Evolutionary conservation across 1,284 basidiomycete species (phyloP).

Genomic region (Wolfiporia cocos): DNA sequence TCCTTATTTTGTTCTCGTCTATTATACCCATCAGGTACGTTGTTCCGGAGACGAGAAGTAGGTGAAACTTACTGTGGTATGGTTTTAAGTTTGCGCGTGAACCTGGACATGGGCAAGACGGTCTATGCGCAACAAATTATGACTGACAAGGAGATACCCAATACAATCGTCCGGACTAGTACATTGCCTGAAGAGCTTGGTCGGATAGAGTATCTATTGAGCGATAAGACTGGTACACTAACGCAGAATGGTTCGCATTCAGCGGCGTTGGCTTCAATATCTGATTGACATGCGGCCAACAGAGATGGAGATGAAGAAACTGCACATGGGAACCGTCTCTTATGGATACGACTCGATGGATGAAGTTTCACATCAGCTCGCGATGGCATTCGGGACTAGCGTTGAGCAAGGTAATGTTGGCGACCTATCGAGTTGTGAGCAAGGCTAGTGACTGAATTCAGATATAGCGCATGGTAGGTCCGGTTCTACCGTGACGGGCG

Average conservation of each 20-base stretch:
- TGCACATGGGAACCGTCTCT: constrained; percentile 98
- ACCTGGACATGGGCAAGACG: constrained; percentile 99
- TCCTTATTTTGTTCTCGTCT: constrained; percentile 96
- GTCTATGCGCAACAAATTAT: constrained; percentile 96
- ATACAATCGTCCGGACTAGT: constrained; percentile 94
- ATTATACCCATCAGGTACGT: constrained; percentile 97
- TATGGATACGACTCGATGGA: constrained; percentile 98
- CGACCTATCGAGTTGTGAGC: neutral
- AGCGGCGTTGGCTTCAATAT: neutral
- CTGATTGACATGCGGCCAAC: neutral
- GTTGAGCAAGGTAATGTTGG: constrained; percentile 36
- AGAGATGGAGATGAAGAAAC: constrained; percentile 99
- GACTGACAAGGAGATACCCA: constrained; percentile 88
- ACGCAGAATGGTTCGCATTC: constrained; percentile 86
- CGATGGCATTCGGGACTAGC: constrained; percentile 69
- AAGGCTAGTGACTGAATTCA: constrained; percentile 12
- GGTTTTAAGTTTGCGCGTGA: constrained; percentile 82
- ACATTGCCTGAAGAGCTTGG: constrained; percentile 97
- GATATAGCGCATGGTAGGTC: constrained; percentile 40
- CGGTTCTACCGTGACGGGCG: constrained; percentile 61
- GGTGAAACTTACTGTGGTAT: neutral
- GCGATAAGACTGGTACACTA: constrained; percentile 96
- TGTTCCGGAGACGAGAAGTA: neutral
- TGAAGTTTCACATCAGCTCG: constrained; percentile 88
- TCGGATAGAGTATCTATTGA: constrained; percentile 91